Conservation (phyloP, 2,329 filamentous ascomycete species). For the Xylariomycetidae sp. region DNA sequence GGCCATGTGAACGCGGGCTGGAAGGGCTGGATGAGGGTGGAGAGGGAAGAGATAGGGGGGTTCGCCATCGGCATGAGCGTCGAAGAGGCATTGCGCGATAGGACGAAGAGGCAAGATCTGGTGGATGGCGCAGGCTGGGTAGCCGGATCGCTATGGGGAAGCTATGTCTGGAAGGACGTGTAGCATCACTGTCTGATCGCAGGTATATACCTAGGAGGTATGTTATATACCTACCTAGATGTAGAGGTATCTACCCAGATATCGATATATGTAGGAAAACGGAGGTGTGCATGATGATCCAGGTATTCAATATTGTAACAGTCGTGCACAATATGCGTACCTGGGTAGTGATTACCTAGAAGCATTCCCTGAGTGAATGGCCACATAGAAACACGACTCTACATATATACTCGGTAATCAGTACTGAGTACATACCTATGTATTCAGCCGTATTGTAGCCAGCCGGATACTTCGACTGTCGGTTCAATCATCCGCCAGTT, state of each 20-base stretch:
- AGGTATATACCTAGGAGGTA: not conserved
- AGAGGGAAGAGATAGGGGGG: constrained; percentile 35
- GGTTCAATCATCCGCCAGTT: too few species aligned
- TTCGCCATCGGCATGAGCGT: constrained; percentile 36
- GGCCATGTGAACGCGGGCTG: constrained; percentile 34
- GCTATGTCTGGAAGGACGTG: constrained; percentile 35
- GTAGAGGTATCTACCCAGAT: not conserved
- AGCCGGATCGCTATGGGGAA: constrained; percentile 45
- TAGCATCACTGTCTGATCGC: not conserved
- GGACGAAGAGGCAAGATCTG: constrained; percentile 32
- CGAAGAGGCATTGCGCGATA: constrained; percentile 40
- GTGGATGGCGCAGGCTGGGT: constrained; percentile 42
- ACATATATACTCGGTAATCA: too few species aligned
- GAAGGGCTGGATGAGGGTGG: constrained; percentile 50
- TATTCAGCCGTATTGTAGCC: too few species aligned
- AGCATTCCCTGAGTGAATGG: too few species aligned
- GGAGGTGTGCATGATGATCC: too few species aligned
- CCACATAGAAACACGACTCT: too few species aligned
- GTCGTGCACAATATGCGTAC: too few species aligned
- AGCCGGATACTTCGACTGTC: too few species aligned
- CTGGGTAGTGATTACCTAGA: too few species aligned
- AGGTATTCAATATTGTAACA: not conserved
- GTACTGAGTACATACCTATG: too few species aligned
- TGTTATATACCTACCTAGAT: not conserved
- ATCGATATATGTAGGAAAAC: too few species aligned